These are phyloP conservation scores for Chaetomidium leptoderma DNA, from an alignment of 495 filamentous ascomycete species.

Conservation along the genomic window DNA sequence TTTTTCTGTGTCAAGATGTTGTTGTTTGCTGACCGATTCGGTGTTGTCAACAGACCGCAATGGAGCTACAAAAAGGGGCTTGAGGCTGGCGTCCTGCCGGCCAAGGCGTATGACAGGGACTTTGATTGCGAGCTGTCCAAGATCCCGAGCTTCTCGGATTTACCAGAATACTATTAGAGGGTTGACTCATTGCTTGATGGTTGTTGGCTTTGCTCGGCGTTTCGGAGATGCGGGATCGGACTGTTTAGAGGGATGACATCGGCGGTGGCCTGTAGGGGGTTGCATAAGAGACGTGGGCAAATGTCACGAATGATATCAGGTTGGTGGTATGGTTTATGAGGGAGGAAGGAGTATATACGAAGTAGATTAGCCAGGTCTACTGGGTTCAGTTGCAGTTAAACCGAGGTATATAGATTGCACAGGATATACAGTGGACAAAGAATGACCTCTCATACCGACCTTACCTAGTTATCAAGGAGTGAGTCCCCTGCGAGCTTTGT, in stretches of 20 bases:
- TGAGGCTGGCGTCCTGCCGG: conserved; percentile 76
- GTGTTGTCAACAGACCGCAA: conserved; percentile 57
- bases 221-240: conserved; percentile 3
- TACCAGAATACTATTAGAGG: conserved; percentile 66
- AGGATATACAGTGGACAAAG: no score
- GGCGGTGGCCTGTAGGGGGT: neutral
- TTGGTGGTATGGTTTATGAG: neutral
- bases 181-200: neutral
- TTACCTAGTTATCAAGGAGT: no score
- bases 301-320: neutral
- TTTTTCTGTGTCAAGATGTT: neutral
- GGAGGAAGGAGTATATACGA: no score
- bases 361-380: no score
- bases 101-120: conserved; percentile 65
- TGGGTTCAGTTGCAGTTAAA: no score
- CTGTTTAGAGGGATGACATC: neutral
- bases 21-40: conserved; percentile 43
- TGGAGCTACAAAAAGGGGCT: conserved; percentile 92
- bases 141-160: conserved; percentile 64
- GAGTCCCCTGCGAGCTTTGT: no score
- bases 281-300: neutral
- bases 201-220: neutral
- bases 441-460: no score
- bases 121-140: conserved; percentile 67
- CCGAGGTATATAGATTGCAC: no score